Base-by-base conservation (phyloP, 2,329 filamentous ascomycete species). In the Teratosphaeria pseudoeucalypti region DNA sequence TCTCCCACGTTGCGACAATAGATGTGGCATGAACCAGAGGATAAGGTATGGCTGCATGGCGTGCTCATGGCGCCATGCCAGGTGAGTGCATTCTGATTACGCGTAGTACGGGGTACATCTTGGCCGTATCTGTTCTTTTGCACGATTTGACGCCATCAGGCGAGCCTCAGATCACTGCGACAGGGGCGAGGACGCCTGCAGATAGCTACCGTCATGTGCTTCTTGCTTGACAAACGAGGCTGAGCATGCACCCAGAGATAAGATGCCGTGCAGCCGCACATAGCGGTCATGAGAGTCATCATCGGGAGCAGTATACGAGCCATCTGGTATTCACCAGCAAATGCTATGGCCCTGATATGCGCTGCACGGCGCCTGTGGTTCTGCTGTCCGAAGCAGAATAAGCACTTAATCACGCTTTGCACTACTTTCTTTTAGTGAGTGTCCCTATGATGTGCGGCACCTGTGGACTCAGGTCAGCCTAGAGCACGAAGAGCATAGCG, bases 381-480 rank as follows among this genome's bases (percentile, higher is more conserved):
- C 9, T 19, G 43, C 43, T 49, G 43, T 49, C 16, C 9, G n/a
- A 11, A 49, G 43, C 43, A 49, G 7, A 23, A 10, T 19, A 19
- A 19, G 16, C 16, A 49, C 16, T 7, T n/a, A n/a, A 9, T 11
- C 11, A 39, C 12, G 37, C 37, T 39, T 12, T 39, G 43, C 6
- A 23, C 10, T 49, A 49, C 43, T 49, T 49, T n/a, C 43, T 49
- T 23, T 49, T 49, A 6, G 66, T 69, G 23, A 74, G 62, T 12
- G 67, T 67, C 9, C 72, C 72, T 47, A 68, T 61, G 14, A 69
- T 63, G 59, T 74, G 72, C 32, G 72, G 72, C 32, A 73, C 43
- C 43, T 49, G n/a, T 23, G n/a, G 23, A 7, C 16, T 49, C 19
- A 11, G 1, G 19, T 49, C 43, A 49, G n/a, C 11, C n/a, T 49